Evolutionary conservation across 2,329 filamentous ascomycete species (phyloP), one percentile per base, ranked within the genome.

Genomic region (Eutypa lata): DNA sequence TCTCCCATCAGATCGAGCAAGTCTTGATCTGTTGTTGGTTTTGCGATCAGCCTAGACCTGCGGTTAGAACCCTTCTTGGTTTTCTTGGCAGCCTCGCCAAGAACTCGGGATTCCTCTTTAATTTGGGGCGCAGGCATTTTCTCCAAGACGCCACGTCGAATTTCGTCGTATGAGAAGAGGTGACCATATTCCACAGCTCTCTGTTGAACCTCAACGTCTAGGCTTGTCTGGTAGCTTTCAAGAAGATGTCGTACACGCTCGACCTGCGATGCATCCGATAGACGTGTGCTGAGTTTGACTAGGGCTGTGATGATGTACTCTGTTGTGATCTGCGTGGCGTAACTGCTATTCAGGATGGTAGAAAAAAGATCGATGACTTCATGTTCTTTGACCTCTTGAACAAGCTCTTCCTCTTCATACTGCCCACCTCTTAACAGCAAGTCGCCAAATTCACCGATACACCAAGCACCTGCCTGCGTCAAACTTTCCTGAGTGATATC

Each of bases 71-170:
- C 77, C 65, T 87, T 85, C 69, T 83, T 87, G 58, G 81, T 78
- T 63, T 87, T 83, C 70, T 86, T 86, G 1, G 84, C 78, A 1
- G 91, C 87, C 64, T 93, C 89, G 43, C 92, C 92, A 18, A 99
- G 78, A 3, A 97, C 92, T 55, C 93, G 82, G 51, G 94, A 93
- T 69, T 96, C 91, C 69, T 99, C 94, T 60, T 93, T 91, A 65
- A 99, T 97, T 70, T 97, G 93, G 8, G 94, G 94, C 2, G 94
- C 84, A 7, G 94, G 94, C 95, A 99, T 99, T 71, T 94, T 95
- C 73, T 99, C 94, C 11, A 99, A 77, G 2, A 99, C 94, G 53
- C 94, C 94, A 54, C 83, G 83, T 51, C 93, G 86, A 52, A 99
- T 89, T 55, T 91, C 80, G 61, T 99, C 92, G 64, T 91, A 91